phyloP scores from a whole-genome alignment of 106 monocot species.

The Hemerocallis citrina region DNA sequence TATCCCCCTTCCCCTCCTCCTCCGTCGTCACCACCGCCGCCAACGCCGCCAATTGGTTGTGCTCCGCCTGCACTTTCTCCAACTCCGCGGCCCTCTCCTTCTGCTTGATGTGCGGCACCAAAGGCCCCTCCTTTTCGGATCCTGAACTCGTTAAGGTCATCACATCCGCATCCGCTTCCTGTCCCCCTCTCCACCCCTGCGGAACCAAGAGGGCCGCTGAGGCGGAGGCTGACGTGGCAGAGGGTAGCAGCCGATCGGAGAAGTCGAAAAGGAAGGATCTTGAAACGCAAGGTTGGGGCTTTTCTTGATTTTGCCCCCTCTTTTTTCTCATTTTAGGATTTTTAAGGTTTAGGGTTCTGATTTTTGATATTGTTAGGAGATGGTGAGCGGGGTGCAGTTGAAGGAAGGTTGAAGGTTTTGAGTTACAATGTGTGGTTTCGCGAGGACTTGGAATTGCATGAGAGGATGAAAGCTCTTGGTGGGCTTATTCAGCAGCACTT shows the following conservation, averaged over 20 bases:
- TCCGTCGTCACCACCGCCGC: slow-evolving; percentile 11
- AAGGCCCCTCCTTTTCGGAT: slow-evolving; percentile 8
- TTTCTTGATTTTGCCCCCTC: background rate
- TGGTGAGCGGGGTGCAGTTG: background rate
- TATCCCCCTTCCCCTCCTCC: slow-evolving; percentile 15
- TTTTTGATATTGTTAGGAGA: slow-evolving; percentile 11
- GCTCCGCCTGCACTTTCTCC: slow-evolving; percentile 23
- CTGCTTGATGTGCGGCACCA: slow-evolving; percentile 26
- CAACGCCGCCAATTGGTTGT: slow-evolving; percentile 12
- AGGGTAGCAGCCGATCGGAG: background rate
- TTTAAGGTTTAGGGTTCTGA: background rate
- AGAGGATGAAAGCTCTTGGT: slow-evolving; percentile 83
- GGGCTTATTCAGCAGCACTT: slow-evolving; percentile 50
- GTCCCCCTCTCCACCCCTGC: slow-evolving; percentile 67
- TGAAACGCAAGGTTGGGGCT: background rate
- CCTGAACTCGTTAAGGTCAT: slow-evolving; percentile 31
- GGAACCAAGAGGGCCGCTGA: slow-evolving; percentile 24
- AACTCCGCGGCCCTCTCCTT: slow-evolving; percentile 13
- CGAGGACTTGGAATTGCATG: slow-evolving; percentile 72
- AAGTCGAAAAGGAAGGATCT: slow-evolving; percentile 4
- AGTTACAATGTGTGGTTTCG: slow-evolving; percentile 97
- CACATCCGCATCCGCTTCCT: slow-evolving; percentile 31
- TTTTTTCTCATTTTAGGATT: background rate
- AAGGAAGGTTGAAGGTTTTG: slow-evolving; percentile 37
- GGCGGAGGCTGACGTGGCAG: background rate